phyloP scores from a whole-genome alignment of 495 filamentous ascomycete genomes.

The Articulospora tetracladia region DNA sequence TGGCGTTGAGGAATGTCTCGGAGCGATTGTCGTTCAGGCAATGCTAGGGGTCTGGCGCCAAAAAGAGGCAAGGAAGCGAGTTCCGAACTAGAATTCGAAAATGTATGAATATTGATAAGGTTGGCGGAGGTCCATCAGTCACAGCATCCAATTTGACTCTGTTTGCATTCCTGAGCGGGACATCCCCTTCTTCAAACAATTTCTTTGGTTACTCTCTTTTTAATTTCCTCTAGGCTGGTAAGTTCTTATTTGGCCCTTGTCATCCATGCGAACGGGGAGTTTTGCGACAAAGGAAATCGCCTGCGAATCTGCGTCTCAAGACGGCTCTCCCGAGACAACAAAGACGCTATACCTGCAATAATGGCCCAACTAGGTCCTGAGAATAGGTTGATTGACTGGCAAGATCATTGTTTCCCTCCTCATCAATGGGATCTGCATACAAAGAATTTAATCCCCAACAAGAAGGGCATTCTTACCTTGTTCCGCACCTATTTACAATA shows the following conservation, averaged over 20 bases:
- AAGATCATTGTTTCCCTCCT: conserved; percentile 27
- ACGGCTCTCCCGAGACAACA: conserved; percentile 29
- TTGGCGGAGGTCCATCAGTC: conserved; percentile 11
- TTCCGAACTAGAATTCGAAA: conserved; percentile 8
- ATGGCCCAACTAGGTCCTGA: conserved; percentile 19
- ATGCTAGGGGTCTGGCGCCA: conserved; percentile 4
- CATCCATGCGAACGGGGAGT: conserved; percentile 12
- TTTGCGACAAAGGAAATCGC: conserved; percentile 21
- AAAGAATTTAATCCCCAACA: conserved; percentile 22
- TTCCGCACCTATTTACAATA: conserved; percentile 1
- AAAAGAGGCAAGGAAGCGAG: conserved; percentile 10
- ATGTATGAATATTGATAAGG: conserved; percentile 19
- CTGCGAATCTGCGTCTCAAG: conserved; percentile 17
- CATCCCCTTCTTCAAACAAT: conserved; percentile 3
- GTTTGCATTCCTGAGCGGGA: conserved; percentile 14
- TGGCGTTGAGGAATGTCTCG: conserved; percentile 21
- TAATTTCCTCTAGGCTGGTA: too few relatives aligned
- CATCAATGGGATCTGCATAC: conserved; percentile 26
- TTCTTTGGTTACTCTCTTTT: conserved; percentile 3
- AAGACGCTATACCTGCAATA: conserved; percentile 23
- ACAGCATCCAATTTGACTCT: neutral
- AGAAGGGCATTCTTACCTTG: conserved; percentile 25
- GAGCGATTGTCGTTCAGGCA: conserved; percentile 13
- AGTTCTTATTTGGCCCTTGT: conserved; percentile 7
- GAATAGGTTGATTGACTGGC: conserved; percentile 13